Percentiles rank a stretch among this genome's conserved stretches.
These are phyloP conservation scores for Russula dissimulans DNA, from an alignment of 768 basidiomycete genomes.

Conservation along the genomic window DNA sequence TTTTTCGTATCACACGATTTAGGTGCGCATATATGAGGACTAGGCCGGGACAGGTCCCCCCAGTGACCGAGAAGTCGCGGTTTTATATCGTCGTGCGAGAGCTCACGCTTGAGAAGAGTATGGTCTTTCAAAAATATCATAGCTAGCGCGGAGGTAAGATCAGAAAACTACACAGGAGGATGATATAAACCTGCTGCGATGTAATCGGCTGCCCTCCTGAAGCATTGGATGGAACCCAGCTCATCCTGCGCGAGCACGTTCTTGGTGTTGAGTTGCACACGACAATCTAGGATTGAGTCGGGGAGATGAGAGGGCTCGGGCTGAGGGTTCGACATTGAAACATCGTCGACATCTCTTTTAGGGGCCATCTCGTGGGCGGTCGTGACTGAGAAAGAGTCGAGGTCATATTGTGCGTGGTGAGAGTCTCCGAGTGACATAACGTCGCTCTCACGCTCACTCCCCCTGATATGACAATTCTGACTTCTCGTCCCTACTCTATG, in stretches of 20 bases:
- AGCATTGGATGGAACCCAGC: slow-evolving; percentile 41
- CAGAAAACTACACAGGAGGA: neutral
- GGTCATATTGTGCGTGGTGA: too few species aligned
- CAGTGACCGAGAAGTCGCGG: slow-evolving; percentile 73
- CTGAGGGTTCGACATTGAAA: slow-evolving; percentile 57
- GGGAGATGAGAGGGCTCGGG: slow-evolving; percentile 62
- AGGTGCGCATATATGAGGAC: slow-evolving; percentile 53
- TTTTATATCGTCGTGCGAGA: slow-evolving; percentile 68
- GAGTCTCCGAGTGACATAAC: too few species aligned
- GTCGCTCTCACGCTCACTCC: too few species aligned
- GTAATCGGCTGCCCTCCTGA: slow-evolving; percentile 57
- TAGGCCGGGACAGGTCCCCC: slow-evolving; percentile 79
- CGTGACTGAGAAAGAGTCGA: slow-evolving; percentile 6
- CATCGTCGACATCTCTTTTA: slow-evolving; percentile 20
- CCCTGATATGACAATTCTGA: too few species aligned
- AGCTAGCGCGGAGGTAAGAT: slow-evolving; percentile 31
- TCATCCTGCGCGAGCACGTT: slow-evolving; percentile 42
- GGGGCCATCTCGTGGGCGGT: neutral
- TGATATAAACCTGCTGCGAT: slow-evolving; percentile 50
- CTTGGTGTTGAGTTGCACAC: slow-evolving; percentile 39
- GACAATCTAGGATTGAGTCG: slow-evolving; percentile 41
- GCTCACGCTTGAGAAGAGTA: slow-evolving; percentile 49
- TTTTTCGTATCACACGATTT: slow-evolving; percentile 43
- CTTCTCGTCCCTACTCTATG: slow-evolving; percentile 38
- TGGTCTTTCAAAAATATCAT: slow-evolving; percentile 82